phyloP scores from a whole-genome alignment of 192 early-diverging fungal genomes.

The Coemansia sp. region DNA sequence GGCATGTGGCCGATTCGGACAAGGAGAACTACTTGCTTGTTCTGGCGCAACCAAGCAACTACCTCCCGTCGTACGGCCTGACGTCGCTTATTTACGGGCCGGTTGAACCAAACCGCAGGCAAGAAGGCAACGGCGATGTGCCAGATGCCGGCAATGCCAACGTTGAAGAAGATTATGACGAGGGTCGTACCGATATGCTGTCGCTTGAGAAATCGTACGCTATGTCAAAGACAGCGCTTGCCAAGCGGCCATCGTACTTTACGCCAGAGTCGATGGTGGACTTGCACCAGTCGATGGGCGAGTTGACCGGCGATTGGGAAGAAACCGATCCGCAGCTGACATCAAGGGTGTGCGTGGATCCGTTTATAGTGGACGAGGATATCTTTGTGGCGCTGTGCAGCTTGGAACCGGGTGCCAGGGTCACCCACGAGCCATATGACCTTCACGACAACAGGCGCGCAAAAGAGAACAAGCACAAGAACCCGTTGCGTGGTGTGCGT shows the following conservation, averaged over 20 bases:
- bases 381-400: slow-evolving; percentile 37
- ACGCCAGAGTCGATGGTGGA: slow-evolving; percentile 25
- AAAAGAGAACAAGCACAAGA: slow-evolving; percentile 9
- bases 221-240: slow-evolving; percentile 39
- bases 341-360: slow-evolving; percentile 41
- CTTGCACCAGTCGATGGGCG: slow-evolving; percentile 7
- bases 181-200: not conserved
- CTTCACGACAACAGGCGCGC: slow-evolving; percentile 29
- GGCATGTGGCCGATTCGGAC: slow-evolving; percentile 48
- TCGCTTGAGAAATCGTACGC: slow-evolving; percentile 34
- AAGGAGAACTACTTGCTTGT: slow-evolving; percentile 45
- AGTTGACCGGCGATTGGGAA: slow-evolving; percentile 30
- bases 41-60: slow-evolving; percentile 39
- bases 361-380: slow-evolving; percentile 37
- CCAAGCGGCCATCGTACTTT: slow-evolving; percentile 42
- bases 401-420: slow-evolving; percentile 19
- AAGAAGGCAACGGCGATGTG: not conserved
- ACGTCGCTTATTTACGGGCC: slow-evolving; percentile 42
- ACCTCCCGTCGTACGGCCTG: slow-evolving; percentile 45
- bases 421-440: slow-evolving; percentile 41
- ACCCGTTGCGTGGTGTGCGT: slow-evolving; percentile 17
- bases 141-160: not conserved
- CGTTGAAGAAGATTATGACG: not conserved
- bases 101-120: not conserved
- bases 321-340: slow-evolving; percentile 36